Percentiles rank a stretch among this genome's conserved stretches.
Evolutionary conservation across 139 green algal genomes (phyloP).

Genomic region (Deuterostichococcus epilithicus): DNA sequence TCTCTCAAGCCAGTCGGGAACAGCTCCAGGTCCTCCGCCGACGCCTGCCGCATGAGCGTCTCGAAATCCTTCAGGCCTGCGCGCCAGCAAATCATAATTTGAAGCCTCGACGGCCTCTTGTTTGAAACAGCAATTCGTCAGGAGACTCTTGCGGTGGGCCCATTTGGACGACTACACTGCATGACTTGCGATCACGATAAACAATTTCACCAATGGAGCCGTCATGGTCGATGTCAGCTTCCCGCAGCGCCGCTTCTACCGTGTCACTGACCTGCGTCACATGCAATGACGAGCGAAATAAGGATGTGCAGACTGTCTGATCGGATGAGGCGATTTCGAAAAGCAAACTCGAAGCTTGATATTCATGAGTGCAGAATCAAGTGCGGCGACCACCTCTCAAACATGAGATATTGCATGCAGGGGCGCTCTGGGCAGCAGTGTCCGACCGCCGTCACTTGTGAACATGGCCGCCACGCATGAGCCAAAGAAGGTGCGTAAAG

Average conservation of each 20-base stretch:
- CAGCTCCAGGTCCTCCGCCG: not conserved
- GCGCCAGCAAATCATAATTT: no score
- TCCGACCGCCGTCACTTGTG: not conserved
- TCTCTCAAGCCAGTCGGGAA: not conserved
- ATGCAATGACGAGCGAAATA: not conserved
- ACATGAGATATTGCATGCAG: not conserved
- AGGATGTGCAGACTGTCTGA: not conserved
- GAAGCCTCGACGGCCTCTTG: no score
- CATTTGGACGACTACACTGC: no score
- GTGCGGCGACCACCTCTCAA: not conserved
- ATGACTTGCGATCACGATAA: no score
- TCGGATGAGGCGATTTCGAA: not conserved
- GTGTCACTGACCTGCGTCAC: conserved; percentile 28
- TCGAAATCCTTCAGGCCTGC: no score
- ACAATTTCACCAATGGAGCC: conserved; percentile 6
- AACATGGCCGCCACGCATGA: not conserved
- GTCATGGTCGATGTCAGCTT: conserved; percentile 42
- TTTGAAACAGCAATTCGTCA: no score
- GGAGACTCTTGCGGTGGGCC: no score
- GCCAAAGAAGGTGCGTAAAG: not conserved
- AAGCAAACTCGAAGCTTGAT: not conserved
- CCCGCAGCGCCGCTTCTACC: conserved; percentile 49
- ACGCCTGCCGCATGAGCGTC: not conserved
- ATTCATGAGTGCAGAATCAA: not conserved
- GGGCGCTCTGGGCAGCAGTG: not conserved